phyloP scores from a whole-genome alignment of 2,329 filamentous ascomycete species.

The Exserohilum turcica region DNA sequence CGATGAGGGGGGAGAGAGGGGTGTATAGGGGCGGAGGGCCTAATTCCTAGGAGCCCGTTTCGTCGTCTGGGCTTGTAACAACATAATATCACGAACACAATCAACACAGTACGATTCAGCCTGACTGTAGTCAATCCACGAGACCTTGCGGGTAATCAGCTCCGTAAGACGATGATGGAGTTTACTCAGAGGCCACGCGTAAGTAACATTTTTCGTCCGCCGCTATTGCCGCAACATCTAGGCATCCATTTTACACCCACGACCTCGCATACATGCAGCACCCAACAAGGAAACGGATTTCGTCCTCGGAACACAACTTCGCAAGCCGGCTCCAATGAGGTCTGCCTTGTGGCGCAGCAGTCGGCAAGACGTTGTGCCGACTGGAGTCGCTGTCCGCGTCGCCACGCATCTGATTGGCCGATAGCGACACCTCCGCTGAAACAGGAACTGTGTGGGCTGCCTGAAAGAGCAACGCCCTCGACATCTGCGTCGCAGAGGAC shows the following conservation, averaged over 20 bases:
- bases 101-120: neutral
- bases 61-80: neutral
- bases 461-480: too few species aligned
- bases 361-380: constrained; percentile 1
- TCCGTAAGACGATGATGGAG: neutral
- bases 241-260: neutral
- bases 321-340: too few species aligned
- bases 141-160: neutral
- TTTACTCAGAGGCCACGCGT: neutral
- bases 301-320: too few species aligned
- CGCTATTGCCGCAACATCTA: neutral
- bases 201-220: neutral
- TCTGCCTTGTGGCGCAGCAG: neutral
- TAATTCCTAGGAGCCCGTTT: too few species aligned
- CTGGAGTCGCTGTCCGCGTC: neutral
- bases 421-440: neutral
- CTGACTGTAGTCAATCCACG: neutral
- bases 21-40: neutral
- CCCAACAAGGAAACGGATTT: too few species aligned
- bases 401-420: neutral
- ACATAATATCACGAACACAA: neutral
- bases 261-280: neutral
- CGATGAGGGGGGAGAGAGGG: constrained; percentile 7
- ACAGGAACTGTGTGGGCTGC: neutral
- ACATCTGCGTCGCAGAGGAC: too few species aligned